These are phyloP conservation scores for Suhomyces maxii DNA, from an alignment of 1,139 yeast species.

Conservation along the genomic window DNA sequence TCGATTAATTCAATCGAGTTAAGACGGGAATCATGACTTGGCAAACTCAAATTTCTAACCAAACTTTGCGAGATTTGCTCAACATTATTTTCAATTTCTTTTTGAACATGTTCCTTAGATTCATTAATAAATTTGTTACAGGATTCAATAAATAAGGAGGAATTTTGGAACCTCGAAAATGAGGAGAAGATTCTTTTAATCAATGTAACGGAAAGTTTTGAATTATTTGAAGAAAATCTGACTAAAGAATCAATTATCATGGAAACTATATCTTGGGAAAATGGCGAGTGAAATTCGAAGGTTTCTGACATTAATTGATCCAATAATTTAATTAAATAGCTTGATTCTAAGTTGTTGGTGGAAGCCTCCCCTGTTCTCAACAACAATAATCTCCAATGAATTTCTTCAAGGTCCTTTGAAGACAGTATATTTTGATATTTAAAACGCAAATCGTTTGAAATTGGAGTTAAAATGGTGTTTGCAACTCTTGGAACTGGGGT, in stretches of 20 bases:
- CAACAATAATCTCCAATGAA: slow-evolving; percentile 42
- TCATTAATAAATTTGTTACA: slow-evolving; percentile 18
- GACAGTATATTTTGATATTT: slow-evolving; percentile 11
- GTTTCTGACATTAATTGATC: slow-evolving; percentile 12
- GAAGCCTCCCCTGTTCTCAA: slow-evolving; percentile 22
- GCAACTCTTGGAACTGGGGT: slow-evolving; percentile 17
- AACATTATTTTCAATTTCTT: slow-evolving; percentile 1
- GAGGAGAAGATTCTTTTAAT: slow-evolving; percentile 11
- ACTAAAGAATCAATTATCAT: slow-evolving; percentile 16
- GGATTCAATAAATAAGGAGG: slow-evolving; percentile 23
- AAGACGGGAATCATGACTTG: slow-evolving; percentile 50
- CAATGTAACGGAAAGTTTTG: slow-evolving; percentile 2
- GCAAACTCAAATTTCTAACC: slow-evolving; percentile 41
- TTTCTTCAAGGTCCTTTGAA: slow-evolving; percentile 26
- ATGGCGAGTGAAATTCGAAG: slow-evolving; percentile 14
- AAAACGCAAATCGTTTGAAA: slow-evolving; percentile 13
- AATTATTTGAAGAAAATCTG: slow-evolving; percentile 7
- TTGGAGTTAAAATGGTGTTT: slow-evolving; percentile 9
- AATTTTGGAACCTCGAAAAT: slow-evolving; percentile 18
- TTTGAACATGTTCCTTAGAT: slow-evolving; percentile 1
- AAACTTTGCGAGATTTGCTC: slow-evolving; percentile 6
- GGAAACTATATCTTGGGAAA: slow-evolving; percentile 21
- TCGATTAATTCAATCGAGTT: slow-evolving; percentile 44
- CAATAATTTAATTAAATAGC: slow-evolving; percentile 16
- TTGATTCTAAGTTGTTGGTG: slow-evolving; percentile 8